Base-by-base conservation (phyloP, 176 grass and related monocot genomes). In the sorghum (Sorghum bicolor) region DNA sequence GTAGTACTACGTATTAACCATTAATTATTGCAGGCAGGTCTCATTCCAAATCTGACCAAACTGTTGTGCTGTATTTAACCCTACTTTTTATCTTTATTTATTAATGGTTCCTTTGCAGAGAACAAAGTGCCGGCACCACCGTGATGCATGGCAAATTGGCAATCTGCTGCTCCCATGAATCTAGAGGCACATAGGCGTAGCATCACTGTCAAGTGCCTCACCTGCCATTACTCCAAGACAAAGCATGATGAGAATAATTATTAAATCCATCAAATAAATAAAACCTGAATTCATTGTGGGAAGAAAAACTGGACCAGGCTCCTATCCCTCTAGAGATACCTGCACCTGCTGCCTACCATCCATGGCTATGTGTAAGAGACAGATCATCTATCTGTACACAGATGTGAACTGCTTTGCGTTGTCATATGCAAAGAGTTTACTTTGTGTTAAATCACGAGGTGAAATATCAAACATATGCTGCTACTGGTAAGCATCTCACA, bases 131-230 rank as follows among this genome's bases (percentile, higher is more conserved):
- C 67, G 28, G 10, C 75, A 29, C 40, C 58, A 72, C 45, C 14
- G 25, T 15, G 29, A 17, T 72, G 24, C 67, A 43, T 88, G 24
- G 81, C 62, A 83, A 65, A 41, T 0, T 52, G 48, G 3, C 2
- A 43, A 43, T 43, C 4, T 14, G 39, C 10, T 79, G 57, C 57
- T 74, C 43, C 87, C 34, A 88, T 79, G 81, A 80, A 84, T 84
- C 67, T 68, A 80, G 39, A 78, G 17, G n/a, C 45, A 37, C 5
- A 36, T 32, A 79, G 75, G 14, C 58, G 44, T 34, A 60, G 38
- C 31, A 47, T 89, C 82, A 71, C 63, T 44, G n/a, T 85, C 87
- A 64, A 81, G 39, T 70, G 87, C 17, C 78, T 89, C 64, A 77
- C 88, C 83, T 82, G 69, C 44, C 75, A 84, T 74, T 47, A 60